Evolutionary conservation across 176 grass and related monocot genomes (phyloP), one percentile per base, ranked within the genome.

Genomic region (Puccinellia tenuiflora): DNA sequence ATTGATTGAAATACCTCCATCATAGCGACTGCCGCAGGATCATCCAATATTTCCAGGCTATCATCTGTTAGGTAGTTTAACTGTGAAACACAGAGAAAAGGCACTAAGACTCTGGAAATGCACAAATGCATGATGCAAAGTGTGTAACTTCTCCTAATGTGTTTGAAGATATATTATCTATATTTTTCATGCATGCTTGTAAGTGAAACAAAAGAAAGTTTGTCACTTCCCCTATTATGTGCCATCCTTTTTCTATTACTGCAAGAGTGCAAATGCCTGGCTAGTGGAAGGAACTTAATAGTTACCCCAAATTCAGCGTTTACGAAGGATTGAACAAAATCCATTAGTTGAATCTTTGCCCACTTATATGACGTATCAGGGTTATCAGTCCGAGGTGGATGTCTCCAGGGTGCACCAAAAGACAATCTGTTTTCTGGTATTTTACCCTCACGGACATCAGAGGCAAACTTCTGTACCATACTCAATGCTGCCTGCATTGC

Each of bases 281-380:
- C n/a, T 79, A 66, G 67, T 64, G n/a, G 52, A 84, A 53, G 48
- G 63, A 33, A 81, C 70, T 4, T 64, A 38, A 69, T 68, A 43
- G 61, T 92, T 94, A 98, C 96, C 87, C 96, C 96, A 78, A 95
- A 98, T 76, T 98, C 93, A 18, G 89, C 85, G 60, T 93, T 95
- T 22, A 89, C 75, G 73, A 88, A 98, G 14, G 91, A 95, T 84
- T 98, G 89, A 63, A 95, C 85, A 78, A 98, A 98, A 87, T 98
- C 96, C 84, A 95, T 92, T 16, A 98, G 85, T 75, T 98, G 96
- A 93, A 98, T 90, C 51, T 92, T 98, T 42, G 92, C 96, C 96
- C 93, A 95, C 69, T 93, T 97, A 62, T 78, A 73, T 51, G 90
- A 85, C 30, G 81, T 29, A 71, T 64, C 65, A 87, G 87, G 85